Base-by-base conservation (phyloP, 148 eudicot genomes). In the Camellia japonica region DNA sequence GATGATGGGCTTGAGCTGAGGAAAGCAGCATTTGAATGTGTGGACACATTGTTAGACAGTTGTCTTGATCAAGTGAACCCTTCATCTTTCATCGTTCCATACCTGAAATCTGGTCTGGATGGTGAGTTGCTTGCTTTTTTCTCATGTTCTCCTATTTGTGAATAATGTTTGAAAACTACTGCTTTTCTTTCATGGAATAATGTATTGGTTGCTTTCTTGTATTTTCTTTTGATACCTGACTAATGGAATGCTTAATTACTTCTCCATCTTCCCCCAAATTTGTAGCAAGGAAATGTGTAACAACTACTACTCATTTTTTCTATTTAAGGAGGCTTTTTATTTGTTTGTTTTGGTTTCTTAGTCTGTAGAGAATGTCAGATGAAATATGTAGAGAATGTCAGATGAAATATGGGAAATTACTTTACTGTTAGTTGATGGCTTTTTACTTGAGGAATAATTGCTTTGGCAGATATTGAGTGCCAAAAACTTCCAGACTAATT, bases 1-100 rank as follows among this genome's bases (percentile, higher is more conserved):
- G 99, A 96, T 84, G 99, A 96, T 84, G 99, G 99, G 78, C 97
- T 96, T 81, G 99, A 96, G 80, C 86, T 96, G 84, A 91, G 98
- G 79, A 96, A 96, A 85, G 97, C 99, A 74, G 98, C 99, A 60
- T 96, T 96, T 91, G 99, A 96, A 83, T 96, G 98, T 62, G 97
- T 94, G 62, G 98, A 97, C 79, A 97, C 99, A 13, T 87, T 97
- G 87, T 81, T 97, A 79, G 99, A 92, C 81, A 88, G 85, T 80
- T 95, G 97, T 79, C 99, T 94, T 81, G 94, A 94, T 87, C 98
- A 90, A 91, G 90, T 97, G 79, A 91, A 97, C 81, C 99, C 99
- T 15, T 91, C 98, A 52, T 89, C 99, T 49, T 97, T 94, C 80
- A 91, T 92, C 61, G 87, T 97, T 66, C 98, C 98, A 6, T 87